Base-by-base conservation (phyloP, 352 stramenopile genomes). In the Globisporangium nagaii region DNA sequence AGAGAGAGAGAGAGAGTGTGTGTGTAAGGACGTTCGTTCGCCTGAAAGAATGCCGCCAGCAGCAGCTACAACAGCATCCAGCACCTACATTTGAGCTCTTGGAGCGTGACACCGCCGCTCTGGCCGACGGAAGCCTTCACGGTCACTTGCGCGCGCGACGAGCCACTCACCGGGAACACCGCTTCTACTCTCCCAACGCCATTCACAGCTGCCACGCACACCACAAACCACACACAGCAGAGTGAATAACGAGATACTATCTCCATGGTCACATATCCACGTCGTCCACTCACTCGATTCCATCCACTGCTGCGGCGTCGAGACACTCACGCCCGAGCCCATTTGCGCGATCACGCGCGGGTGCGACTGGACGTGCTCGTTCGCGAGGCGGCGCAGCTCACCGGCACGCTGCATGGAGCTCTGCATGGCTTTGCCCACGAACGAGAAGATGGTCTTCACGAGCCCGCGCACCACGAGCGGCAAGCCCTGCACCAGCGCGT, bases 401-500 rank as follows among this genome's bases (percentile, higher is more conserved):
- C 67, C 71, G 0, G 73, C 77, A 27, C 73, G 73, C 46, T 79
- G 53, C 74, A 90, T 86, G 3, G 79, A 90, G 35, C 48, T 70
- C 63, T 84, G 66, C 73, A 90, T 81, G 6, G 68, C 70, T 17
- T 66, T 62, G 11, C 79, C 76, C 31, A 80, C 70, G 53, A 90
- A 75, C 41, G 74, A 81, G 53, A 90, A 84, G 39, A 86, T 55
- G 11, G 71, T 84, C 59, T 86, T 88, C 11, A 88, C 76, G 13
- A 86, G 46, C 0, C 73, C 75, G 24, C 75, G 67, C 35, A 86
- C 75, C 19, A 90, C 60, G 13, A 88, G 58, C 22, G 79, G 79
- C 65, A 90, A 53, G 0, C 71, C 75, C 27, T 86, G 62, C 19
- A 86, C 62, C 1, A 90, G 60, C 27, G 76, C 66, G 48, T 81